Conservation (phyloP, 305 asterid species). For the Rubia occidens region DNA sequence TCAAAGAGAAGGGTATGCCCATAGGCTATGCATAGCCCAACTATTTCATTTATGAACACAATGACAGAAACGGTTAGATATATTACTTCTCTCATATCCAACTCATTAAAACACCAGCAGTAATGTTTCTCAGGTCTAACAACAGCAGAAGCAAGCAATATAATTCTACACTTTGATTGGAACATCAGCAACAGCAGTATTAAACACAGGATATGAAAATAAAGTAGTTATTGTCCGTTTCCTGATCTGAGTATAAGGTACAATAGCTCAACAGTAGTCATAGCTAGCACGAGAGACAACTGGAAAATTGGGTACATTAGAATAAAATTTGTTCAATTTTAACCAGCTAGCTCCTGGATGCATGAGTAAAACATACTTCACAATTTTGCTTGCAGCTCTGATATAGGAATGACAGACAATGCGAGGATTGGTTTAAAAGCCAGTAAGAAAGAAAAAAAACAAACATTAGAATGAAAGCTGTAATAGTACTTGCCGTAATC, state of each 20-base stretch:
- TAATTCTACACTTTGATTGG: not conserved
- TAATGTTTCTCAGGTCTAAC: not conserved
- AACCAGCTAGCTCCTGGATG: not conserved
- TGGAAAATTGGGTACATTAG: not conserved
- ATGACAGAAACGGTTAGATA: not conserved
- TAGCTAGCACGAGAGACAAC: not conserved
- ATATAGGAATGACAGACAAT: not conserved
- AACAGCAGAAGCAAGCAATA: not conserved
- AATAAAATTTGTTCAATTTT: not conserved
- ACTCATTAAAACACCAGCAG: not conserved
- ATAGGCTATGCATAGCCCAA: not conserved
- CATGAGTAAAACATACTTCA: not conserved
- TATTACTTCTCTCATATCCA: not conserved
- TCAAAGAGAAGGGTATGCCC: not conserved
- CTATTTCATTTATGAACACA: not conserved
- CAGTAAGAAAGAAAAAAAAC: slow-evolving; percentile 13
- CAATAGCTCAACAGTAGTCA: no score
- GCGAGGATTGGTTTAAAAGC: slow-evolving; percentile 3
- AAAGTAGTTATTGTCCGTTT: not conserved
- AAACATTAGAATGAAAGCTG: slow-evolving; percentile 17
- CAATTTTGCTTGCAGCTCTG: not conserved
- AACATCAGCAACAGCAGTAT: not conserved
- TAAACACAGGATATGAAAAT: not conserved
- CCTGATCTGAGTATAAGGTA: not conserved
- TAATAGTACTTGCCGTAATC: slow-evolving; percentile 44